Percentiles rank a stretch among this genome's conserved stretches.
These are phyloP conservation scores for Iberis pinnata DNA, from an alignment of 345 rosid genomes.

Conservation along the genomic window DNA sequence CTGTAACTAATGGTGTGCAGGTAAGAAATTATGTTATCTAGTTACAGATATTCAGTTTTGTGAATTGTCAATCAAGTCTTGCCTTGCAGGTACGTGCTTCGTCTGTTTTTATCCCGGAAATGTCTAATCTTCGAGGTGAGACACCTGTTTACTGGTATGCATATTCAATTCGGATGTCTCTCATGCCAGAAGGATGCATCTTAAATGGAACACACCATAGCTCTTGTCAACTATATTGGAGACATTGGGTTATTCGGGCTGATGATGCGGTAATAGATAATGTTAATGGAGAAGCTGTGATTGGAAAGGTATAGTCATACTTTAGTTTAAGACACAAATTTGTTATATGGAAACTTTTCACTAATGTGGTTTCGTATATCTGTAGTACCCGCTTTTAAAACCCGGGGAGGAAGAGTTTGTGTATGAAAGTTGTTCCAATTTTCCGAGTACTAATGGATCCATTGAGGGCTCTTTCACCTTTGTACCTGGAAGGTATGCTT, in stretches of 20 bases:
- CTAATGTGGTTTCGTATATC: conserved; percentile 1
- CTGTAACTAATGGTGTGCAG: conserved; percentile 70
- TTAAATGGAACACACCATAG: conserved; percentile 43
- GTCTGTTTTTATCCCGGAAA: conserved; percentile 72
- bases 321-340: not conserved
- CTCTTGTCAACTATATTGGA: conserved; percentile 63
- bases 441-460: conserved; percentile 41
- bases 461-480: conserved; percentile 76
- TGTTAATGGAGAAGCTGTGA: conserved; percentile 55
- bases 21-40: conserved; percentile 28
- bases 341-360: not conserved
- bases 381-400: conserved; percentile 58
- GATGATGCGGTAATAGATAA: conserved; percentile 37
- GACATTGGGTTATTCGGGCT: conserved; percentile 63
- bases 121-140: conserved; percentile 29
- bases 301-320: conserved; percentile 44
- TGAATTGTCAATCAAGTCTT: not conserved
- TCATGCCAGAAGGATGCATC: conserved; percentile 61
- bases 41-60: conserved; percentile 7
- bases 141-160: conserved; percentile 40
- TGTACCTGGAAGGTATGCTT: conserved; percentile 74
- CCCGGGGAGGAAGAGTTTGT: conserved; percentile 64
- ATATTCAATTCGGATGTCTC: conserved; percentile 83
- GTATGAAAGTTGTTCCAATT: conserved; percentile 50
- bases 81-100: conserved; percentile 63